phyloP scores from a whole-genome alignment of 108 stramenopile genomes.

The Pseudonitzschia multiseries region DNA sequence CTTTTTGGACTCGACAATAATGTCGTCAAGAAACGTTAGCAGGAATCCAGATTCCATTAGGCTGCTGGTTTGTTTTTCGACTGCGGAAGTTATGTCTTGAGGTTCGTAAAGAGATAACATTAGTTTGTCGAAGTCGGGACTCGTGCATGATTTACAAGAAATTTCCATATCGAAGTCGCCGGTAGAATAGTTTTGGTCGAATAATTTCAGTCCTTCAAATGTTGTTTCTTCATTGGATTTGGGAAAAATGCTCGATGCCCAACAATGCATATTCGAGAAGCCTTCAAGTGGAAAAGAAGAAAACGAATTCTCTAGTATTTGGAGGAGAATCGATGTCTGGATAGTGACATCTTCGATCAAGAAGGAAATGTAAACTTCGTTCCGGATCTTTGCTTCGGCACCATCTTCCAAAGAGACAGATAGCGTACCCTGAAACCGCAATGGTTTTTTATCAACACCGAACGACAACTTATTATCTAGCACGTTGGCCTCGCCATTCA shows the following conservation, averaged over 20 bases:
- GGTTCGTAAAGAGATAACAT: constrained; percentile 30
- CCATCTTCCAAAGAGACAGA: constrained; percentile 32
- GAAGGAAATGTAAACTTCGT: constrained; percentile 43
- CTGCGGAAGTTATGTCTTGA: constrained; percentile 21
- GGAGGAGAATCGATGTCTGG: constrained; percentile 35
- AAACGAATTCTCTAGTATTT: constrained; percentile 47
- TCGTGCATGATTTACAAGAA: constrained; percentile 48
- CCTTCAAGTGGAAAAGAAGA: constrained; percentile 52
- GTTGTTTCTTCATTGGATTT: constrained; percentile 13
- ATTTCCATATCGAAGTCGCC: constrained; percentile 37
- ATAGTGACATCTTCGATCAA: constrained; percentile 36
- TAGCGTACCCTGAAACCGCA: constrained; percentile 32
- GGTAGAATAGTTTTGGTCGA: constrained; percentile 27
- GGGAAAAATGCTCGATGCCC: constrained; percentile 52
- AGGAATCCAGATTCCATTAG: constrained; percentile 33
- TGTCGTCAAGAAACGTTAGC: constrained; percentile 17
- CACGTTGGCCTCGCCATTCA: constrained; percentile 32
- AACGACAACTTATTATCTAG: constrained; percentile 52
- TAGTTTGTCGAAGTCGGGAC: constrained; percentile 44
- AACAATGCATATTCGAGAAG: constrained; percentile 50
- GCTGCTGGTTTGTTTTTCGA: constrained; percentile 16
- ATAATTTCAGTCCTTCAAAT: constrained; percentile 21
- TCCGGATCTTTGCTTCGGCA: constrained; percentile 45
- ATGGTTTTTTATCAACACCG: constrained; percentile 50
- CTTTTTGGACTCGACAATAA: constrained; percentile 28